Evolutionary conservation across 176 grass and related monocot species (phyloP).

Genomic region (Oryza meyeriana): DNA sequence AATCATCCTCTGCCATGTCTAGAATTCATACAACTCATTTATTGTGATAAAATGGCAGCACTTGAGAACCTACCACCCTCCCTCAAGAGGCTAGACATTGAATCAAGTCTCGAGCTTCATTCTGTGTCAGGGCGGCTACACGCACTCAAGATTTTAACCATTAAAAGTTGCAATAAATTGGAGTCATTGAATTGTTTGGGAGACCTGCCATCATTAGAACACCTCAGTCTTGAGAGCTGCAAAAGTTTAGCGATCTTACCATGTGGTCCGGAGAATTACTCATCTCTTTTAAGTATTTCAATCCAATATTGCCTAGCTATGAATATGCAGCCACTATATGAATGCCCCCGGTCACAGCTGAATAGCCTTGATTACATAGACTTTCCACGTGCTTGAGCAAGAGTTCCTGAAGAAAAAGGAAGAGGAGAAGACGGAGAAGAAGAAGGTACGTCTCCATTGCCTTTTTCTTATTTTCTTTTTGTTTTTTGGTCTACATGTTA

Average conservation of each 20-base stretch:
- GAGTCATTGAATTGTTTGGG: neutral
- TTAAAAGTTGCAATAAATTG: neutral
- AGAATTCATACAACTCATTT: no score
- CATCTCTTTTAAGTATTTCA: neutral
- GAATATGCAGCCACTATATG: neutral
- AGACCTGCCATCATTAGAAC: neutral
- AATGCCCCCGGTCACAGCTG: neutral
- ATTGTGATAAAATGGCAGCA: no score
- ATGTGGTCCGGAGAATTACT: neutral
- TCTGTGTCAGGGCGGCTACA: neutral
- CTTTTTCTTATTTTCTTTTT: no score
- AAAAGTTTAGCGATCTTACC: neutral
- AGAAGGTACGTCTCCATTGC: neutral
- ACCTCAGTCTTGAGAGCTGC: neutral
- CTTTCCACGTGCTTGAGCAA: neutral
- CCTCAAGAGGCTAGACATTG: neutral
- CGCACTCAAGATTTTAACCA: accelerated
- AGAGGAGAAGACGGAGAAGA: no score
- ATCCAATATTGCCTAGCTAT: neutral
- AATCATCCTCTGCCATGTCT: neutral
- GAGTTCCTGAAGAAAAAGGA: neutral
- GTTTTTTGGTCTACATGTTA: no score
- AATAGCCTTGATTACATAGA: neutral
- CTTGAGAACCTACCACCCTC: neutral
- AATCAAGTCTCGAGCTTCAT: no score